phyloP scores from a whole-genome alignment of 192 early-diverging fungal species.

The Phlyctochytrium arcticum region DNA sequence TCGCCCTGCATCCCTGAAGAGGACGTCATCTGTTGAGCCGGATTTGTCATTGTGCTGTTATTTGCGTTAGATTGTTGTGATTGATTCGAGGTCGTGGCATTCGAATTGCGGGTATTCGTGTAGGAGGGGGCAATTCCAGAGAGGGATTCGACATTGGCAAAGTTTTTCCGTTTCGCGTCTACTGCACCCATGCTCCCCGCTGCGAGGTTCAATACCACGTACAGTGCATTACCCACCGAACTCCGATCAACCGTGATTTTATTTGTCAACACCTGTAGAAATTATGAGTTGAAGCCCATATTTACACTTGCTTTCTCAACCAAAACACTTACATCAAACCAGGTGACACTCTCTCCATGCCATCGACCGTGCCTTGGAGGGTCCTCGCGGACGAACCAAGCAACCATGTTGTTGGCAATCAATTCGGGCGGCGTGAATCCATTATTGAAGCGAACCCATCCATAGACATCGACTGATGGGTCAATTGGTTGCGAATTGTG shows the following conservation, averaged over 20 bases:
- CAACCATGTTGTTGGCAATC: constrained; percentile 37
- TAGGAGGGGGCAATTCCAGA: constrained; percentile 15
- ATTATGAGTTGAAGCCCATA: background rate
- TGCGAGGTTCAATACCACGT: constrained; percentile 47
- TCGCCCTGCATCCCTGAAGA: constrained; percentile 23
- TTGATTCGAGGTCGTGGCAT: constrained; percentile 17
- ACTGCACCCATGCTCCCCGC: constrained; percentile 31
- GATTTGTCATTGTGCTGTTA: background rate
- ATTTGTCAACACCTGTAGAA: constrained; percentile 36
- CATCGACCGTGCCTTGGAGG: constrained; percentile 40
- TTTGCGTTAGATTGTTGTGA: background rate
- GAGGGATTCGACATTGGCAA: constrained; percentile 36
- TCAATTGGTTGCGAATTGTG: constrained; percentile 25
- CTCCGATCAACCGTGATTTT: constrained; percentile 54
- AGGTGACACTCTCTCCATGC: constrained; percentile 52
- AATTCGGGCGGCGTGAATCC: constrained; percentile 45
- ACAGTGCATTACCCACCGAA: constrained; percentile 51
- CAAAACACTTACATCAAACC: constrained; percentile 50
- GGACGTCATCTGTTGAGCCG: constrained; percentile 7
- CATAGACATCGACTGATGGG: constrained; percentile 37
- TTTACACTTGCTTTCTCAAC: constrained; percentile 7
- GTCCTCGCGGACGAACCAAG: constrained; percentile 51
- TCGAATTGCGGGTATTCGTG: constrained; percentile 11
- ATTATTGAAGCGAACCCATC: constrained; percentile 47
- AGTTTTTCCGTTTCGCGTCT: constrained; percentile 43